A percentile compares a stretch with the other conserved stretches of the same genome.
phyloP scores from a whole-genome alignment of 345 rosid species.

The Populus deltoides region DNA sequence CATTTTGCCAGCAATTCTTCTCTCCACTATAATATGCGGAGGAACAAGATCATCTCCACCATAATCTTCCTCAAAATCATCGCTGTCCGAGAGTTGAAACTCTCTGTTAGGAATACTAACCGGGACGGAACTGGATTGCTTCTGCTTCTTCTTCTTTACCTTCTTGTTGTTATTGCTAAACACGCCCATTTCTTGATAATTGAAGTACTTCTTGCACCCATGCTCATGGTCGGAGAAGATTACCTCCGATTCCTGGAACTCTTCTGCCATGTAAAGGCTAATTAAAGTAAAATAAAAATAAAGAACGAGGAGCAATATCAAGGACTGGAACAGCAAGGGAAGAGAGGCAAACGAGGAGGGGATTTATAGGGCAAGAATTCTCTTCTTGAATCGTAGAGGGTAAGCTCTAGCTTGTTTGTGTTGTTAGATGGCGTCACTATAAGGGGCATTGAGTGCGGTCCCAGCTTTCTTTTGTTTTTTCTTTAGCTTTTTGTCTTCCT shows the following conservation, averaged over 20 bases:
- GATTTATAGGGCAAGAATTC: slow-evolving; percentile 22
- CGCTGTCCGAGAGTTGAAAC: slow-evolving; percentile 12
- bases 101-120: slow-evolving; percentile 25
- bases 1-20: slow-evolving; percentile 57
- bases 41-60: slow-evolving; percentile 37
- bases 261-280: slow-evolving; percentile 42
- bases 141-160: slow-evolving; percentile 23
- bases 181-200: background rate
- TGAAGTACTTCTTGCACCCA: background rate
- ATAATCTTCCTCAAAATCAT: slow-evolving; percentile 23
- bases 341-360: background rate
- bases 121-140: slow-evolving; percentile 37
- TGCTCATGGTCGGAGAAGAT: slow-evolving; percentile 34
- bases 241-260: slow-evolving; percentile 55
- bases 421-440: slow-evolving; percentile 41
- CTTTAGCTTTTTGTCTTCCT: background rate
- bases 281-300: background rate
- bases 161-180: background rate
- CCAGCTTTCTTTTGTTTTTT: slow-evolving; percentile 29
- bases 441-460: slow-evolving; percentile 50
- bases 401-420: slow-evolving; percentile 26
- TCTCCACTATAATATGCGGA: slow-evolving; percentile 55
- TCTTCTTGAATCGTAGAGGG: slow-evolving; percentile 24
- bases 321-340: background rate
- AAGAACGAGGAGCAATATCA: background rate